Evolutionary conservation across 805 yeast species (phyloP), one percentile per base, ranked within the genome.

Genomic region (Myxozyma vanderwaltii): DNA sequence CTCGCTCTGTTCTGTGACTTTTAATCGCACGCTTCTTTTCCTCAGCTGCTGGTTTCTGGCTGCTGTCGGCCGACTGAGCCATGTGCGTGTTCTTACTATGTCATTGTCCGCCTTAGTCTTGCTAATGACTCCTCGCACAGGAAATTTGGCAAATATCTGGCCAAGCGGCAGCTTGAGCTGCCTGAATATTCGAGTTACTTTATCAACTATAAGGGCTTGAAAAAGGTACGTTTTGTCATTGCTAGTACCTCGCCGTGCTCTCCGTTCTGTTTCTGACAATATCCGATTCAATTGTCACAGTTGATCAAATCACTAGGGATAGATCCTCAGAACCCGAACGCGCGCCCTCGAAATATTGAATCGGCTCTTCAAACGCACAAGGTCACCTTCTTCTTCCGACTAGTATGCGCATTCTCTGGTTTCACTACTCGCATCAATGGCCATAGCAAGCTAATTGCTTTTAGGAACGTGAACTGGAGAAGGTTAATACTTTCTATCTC

Each of bases 61-160:
- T 38, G n/a, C 21, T 13, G 21, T 38, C 21, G 41, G 41, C 41
- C 33, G 33, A 29, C 33, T 19, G 21, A 33, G 50, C 26, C 43
- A 48, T 48, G 41, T 48, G 26, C 31, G 33, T 23, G 17, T 48
- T 23, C 19, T 8, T 35, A n/a, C 4, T 7, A 41, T 23, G 19
- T 46, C 23, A n/a, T 17, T 15, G 31, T 36, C 17, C 19, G n/a
- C 15, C 24, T 21, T 6, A 6, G 13, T 35, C 10, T 23, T 2
- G 13, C 33, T 13, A n/a, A 21, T 24, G 15, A 15, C 4, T 19
- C 41, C 15, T 26, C 38, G 24, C 33, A 23, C 12, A 77, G 77
- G 99, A 94, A 94, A 79, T 94, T 91, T 74, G 99, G 99, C 52
- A 94, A 94, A 75, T 89, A 90, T 71, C 79, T 94, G 71, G 98